Conservation (phyloP, 352 stramenopile species). For the Globisporangium cystogenes region DNA sequence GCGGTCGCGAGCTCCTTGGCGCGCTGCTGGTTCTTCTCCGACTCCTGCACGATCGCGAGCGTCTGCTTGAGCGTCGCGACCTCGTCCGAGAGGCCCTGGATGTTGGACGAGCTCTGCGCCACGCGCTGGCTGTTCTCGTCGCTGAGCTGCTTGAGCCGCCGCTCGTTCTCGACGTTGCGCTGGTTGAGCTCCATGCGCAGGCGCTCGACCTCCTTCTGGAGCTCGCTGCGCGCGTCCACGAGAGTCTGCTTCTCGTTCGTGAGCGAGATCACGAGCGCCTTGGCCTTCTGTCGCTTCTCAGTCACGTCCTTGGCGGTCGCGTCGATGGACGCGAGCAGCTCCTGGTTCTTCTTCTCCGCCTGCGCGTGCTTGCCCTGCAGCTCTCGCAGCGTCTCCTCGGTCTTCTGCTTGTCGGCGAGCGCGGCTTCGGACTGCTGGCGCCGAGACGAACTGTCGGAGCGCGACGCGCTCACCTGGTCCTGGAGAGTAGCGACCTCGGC, state of each 20-base stretch:
- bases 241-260: constrained; percentile 60
- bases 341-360: constrained; percentile 55
- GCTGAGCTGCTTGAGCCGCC: constrained; percentile 50
- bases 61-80: constrained; percentile 50
- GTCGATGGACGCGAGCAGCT: constrained; percentile 34
- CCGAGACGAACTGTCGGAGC: constrained; percentile 35
- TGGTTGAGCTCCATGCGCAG: constrained; percentile 74
- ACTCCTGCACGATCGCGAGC: constrained; percentile 57
- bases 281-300: constrained; percentile 70
- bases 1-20: constrained; percentile 56
- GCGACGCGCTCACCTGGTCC: constrained; percentile 28
- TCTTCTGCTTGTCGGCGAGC: constrained; percentile 39
- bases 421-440: constrained; percentile 39
- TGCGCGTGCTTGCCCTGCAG: constrained; percentile 30
- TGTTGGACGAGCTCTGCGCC: constrained; percentile 26
- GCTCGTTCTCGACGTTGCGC: constrained; percentile 66
- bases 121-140: constrained; percentile 53
- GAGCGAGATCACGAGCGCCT: constrained; percentile 54
- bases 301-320: constrained; percentile 44
- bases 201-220: constrained; percentile 67
- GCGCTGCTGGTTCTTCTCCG: constrained; percentile 62
- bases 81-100: constrained; percentile 57
- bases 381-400: constrained; percentile 24
- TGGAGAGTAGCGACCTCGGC: constrained; percentile 35
- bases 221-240: constrained; percentile 31